These are phyloP conservation scores for Mortierella sp. DNA, from an alignment of 371 early-diverging fungal genomes.

Conservation along the genomic window DNA sequence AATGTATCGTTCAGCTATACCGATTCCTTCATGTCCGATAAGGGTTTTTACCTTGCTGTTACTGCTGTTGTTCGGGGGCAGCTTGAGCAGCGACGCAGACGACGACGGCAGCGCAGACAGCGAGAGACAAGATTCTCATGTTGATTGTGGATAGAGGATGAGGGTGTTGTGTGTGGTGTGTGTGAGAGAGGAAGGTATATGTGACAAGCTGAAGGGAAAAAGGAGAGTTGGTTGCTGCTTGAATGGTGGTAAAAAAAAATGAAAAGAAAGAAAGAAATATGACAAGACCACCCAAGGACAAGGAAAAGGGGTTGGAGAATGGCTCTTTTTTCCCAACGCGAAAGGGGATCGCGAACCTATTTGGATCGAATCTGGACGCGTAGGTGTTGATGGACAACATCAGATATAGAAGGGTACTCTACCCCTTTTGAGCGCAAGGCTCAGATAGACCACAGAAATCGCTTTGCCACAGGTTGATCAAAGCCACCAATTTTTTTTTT, in stretches of 20 bases:
- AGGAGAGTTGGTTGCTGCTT: not conserved
- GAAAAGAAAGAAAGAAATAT: not conserved
- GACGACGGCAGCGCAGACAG: constrained; percentile 5
- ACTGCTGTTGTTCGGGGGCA: constrained; percentile 5
- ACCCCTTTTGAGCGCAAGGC: no score
- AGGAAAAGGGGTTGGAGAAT: not conserved
- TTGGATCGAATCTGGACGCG: no score
- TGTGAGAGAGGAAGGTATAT: no score
- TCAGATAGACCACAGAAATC: no score
- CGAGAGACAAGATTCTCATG: constrained; percentile 15
- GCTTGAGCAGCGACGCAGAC: constrained; percentile 15
- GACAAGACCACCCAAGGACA: not conserved
- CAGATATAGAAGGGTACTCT: no score
- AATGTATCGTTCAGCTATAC: no score
- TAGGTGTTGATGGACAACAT: no score
- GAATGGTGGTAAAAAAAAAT: not conserved
- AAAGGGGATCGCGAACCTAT: not conserved
- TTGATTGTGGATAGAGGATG: no score
- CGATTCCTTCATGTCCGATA: no score
- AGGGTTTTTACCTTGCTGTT: constrained; percentile 5
- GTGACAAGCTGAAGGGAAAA: not conserved
- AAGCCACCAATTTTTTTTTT: constrained; percentile 13
- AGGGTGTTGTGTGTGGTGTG: no score
- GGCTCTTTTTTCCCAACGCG: not conserved
- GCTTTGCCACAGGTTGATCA: no score